phyloP scores from a whole-genome alignment of 306 rosid species.

The Cicer chorassanicum region DNA sequence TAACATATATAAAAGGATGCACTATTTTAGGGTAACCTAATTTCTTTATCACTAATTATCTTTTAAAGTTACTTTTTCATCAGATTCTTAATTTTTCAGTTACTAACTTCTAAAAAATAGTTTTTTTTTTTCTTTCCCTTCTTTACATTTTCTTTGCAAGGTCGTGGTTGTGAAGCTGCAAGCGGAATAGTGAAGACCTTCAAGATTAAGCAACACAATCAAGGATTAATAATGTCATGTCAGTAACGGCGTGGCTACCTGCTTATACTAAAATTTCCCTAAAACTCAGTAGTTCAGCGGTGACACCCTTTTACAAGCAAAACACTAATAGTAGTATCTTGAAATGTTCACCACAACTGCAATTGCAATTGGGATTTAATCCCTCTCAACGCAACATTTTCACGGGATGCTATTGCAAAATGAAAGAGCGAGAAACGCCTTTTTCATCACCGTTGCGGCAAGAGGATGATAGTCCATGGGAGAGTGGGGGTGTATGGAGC shows the following conservation, averaged over 20 bases:
- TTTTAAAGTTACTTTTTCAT: too few species aligned
- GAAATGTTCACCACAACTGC: conserved; percentile 20
- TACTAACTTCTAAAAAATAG: too few species aligned
- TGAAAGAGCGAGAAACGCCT: conserved; percentile 47
- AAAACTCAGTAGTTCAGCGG: not conserved
- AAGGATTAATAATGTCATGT: not conserved
- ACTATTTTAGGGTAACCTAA: too few species aligned
- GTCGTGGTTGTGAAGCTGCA: too few species aligned
- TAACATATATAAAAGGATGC: too few species aligned
- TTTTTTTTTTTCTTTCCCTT: too few species aligned
- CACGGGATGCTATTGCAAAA: conserved; percentile 53
- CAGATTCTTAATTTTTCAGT: too few species aligned
- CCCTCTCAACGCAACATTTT: conserved; percentile 43
- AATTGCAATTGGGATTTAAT: conserved; percentile 14
- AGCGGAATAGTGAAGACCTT: too few species aligned
- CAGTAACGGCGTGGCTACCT: conserved; percentile 40
- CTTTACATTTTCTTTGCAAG: too few species aligned
- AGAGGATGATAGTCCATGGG: conserved; percentile 68
- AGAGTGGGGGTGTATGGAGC: conserved; percentile 63
- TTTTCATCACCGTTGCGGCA: conserved; percentile 56
- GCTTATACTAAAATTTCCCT: conserved; percentile 6
- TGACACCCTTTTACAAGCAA: conserved; percentile 30
- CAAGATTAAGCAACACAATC: too few species aligned
- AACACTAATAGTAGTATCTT: not conserved
- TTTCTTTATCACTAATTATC: too few species aligned